Evolutionary conservation across 345 rosid genomes (phyloP), one percentile per base, ranked within the genome.

Genomic region (Brassica rapa): DNA sequence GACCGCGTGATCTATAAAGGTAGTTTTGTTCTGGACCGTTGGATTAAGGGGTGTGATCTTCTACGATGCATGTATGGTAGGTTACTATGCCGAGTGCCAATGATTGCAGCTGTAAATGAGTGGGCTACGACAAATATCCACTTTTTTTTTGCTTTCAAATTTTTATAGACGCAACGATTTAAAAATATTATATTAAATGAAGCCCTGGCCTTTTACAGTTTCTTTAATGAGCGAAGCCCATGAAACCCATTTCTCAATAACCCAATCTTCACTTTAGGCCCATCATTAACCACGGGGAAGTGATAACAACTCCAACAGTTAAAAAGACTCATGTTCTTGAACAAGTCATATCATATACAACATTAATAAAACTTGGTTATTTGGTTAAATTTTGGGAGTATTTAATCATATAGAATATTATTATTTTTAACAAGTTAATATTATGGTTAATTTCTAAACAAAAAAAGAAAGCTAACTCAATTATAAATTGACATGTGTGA

Each of bases 101-200:
- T 78, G 77, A 72, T 78, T 72, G 82, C 63, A 72, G 77, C 77
- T 72, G 68, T 78, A 66, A 66, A 72, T 72, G 73, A 59, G 46
- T 66, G 77, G 77, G 73, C 55, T 72, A 46, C 72, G 77, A 78
- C 81, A 78, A 49, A 71, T 41, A 65, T 78, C 53, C 72, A 23
- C 72, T 78, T 78, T 72, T 23, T 66, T 78, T 64, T 78, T 56
- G 35, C 60, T 56, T 49, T 15, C 23, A 16, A 71, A 21, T 64
- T 37, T 55, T 63, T 53, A 12, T 2, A 16, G 24, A 53, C 56
- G 5, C 56, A 49, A 16, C 59, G 8, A 53, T 53, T 49, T 5
- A 5, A 49, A 53, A 53, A 53, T 53, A 16, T 4, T 53, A 16
- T 4, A 14, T 12, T 10, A 69, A 14, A 51, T 12, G 10, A 53